A percentile compares a stretch with the other conserved stretches of the same genome.
Evolutionary conservation across 164 flowering plant species (phyloP).

Genomic region (Chimonanthus salicifolius): DNA sequence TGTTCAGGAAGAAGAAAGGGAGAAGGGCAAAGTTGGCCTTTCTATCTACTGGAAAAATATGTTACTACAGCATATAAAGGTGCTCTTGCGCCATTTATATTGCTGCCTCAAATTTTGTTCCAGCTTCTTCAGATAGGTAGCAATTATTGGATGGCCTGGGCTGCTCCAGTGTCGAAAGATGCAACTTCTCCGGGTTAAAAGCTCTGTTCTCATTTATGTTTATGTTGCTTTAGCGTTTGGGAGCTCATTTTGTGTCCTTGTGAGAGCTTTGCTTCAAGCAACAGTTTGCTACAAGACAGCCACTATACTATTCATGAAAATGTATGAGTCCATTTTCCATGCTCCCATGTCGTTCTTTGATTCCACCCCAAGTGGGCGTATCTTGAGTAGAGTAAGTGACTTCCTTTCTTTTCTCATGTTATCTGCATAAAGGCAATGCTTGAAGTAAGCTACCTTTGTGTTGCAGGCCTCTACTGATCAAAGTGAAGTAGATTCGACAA

Average conservation of each 20-base stretch:
- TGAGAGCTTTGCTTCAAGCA: constrained; percentile 40
- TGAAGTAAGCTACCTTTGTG: background rate
- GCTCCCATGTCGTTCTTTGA: constrained; percentile 97
- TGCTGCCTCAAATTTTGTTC: constrained; percentile 50
- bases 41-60: constrained; percentile 77
- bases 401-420: background rate
- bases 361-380: constrained; percentile 89
- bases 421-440: background rate
- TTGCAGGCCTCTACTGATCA: constrained; percentile 91
- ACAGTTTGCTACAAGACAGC: constrained; percentile 74
- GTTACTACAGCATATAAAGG: constrained; percentile 69
- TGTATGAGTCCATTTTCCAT: constrained; percentile 79
- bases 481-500: constrained; percentile 59
- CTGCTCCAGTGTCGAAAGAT: constrained; percentile 62
- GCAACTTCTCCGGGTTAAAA: constrained; percentile 34
- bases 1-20: constrained; percentile 92
- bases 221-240: constrained; percentile 62
- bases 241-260: constrained; percentile 58
- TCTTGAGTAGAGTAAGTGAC: constrained; percentile 64
- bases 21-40: constrained; percentile 76
- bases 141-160: constrained; percentile 98
- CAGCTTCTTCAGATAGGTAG: constrained; percentile 80
- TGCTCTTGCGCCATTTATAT: constrained; percentile 63
- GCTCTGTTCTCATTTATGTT: constrained; percentile 44
- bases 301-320: constrained; percentile 58